Evolutionary conservation across 2,329 filamentous ascomycete genomes (phyloP).

Genomic region (Pyricularia sp.): DNA sequence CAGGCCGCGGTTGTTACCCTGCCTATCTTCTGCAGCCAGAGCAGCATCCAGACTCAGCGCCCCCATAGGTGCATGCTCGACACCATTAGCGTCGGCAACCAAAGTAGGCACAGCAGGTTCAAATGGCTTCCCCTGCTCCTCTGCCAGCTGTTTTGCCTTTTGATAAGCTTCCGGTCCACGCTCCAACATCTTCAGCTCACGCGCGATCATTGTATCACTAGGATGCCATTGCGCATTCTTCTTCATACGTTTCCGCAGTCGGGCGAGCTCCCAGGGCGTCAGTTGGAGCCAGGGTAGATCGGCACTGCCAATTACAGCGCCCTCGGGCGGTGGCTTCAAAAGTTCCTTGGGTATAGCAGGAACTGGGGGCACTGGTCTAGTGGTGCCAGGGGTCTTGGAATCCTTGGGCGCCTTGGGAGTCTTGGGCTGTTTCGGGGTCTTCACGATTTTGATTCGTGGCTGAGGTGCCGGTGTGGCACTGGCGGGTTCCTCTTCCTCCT

Average conservation of each 20-base stretch:
- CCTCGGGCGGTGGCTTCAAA: constrained; percentile 49
- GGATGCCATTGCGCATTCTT: constrained; percentile 83
- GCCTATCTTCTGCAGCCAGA: constrained; percentile 49
- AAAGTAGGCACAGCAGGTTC: constrained; percentile 32
- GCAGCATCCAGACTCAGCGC: constrained; percentile 47
- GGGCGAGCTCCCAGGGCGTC: constrained; percentile 55
- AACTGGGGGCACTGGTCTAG: constrained; percentile 13
- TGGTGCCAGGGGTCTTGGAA: constrained; percentile 15
- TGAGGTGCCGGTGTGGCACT: constrained; percentile 21
- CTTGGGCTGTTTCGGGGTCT: constrained; percentile 11
- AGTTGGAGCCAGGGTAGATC: constrained; percentile 59
- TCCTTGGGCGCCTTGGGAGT: constrained; percentile 27
- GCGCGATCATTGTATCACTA: constrained; percentile 76
- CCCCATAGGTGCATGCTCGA: constrained; percentile 46
- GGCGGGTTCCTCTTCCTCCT: constrained; percentile 26
- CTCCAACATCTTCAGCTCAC: constrained; percentile 63
- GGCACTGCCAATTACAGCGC: constrained; percentile 46
- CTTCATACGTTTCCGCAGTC: constrained; percentile 78
- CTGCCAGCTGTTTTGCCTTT: constrained; percentile 53
- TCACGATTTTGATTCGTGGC: constrained; percentile 42
- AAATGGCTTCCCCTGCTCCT: constrained; percentile 55
- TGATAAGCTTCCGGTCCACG: constrained; percentile 56
- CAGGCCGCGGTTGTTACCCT: constrained; percentile 64
- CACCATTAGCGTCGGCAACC: constrained; percentile 37
- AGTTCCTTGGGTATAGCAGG: constrained; percentile 19